Evolutionary conservation across 257 asterid genomes (phyloP).

Genomic region (Gardenia jasminoides): DNA sequence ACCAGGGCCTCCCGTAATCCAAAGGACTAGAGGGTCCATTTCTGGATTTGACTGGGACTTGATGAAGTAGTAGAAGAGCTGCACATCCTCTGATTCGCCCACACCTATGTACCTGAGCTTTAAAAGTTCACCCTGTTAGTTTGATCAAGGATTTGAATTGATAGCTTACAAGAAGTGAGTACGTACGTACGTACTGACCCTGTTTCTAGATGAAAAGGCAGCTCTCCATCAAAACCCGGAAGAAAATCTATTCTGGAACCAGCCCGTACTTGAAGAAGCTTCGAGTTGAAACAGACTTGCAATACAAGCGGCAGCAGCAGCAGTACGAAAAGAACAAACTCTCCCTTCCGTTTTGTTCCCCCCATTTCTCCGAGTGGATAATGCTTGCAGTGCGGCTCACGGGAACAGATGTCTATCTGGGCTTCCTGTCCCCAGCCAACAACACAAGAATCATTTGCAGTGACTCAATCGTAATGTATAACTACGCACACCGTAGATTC

Average conservation of each 20-base stretch:
- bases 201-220: constrained; percentile 39
- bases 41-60: constrained; percentile 27
- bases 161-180: too few relatives aligned
- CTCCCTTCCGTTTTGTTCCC: too few relatives aligned
- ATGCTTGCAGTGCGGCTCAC: too few relatives aligned
- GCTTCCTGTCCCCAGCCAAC: too few relatives aligned
- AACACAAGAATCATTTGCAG: too few relatives aligned
- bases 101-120: constrained; percentile 30
- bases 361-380: too few relatives aligned
- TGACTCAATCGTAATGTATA: too few relatives aligned
- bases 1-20: too few relatives aligned
- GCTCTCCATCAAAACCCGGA: constrained; percentile 31
- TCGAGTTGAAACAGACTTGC: not conserved
- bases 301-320: not conserved
- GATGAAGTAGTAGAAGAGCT: constrained; percentile 33
- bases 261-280: not conserved
- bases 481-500: too few relatives aligned
- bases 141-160: not conserved
- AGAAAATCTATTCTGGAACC: constrained; percentile 20
- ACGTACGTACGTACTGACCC: constrained; percentile 23
- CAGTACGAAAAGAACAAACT: too few relatives aligned
- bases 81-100: constrained; percentile 35
- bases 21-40: too few relatives aligned
- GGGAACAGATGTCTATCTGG: too few relatives aligned
- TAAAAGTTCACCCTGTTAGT: not conserved